phyloP scores from a whole-genome alignment of 441 rosid species.

The Corymbia citriodora region DNA sequence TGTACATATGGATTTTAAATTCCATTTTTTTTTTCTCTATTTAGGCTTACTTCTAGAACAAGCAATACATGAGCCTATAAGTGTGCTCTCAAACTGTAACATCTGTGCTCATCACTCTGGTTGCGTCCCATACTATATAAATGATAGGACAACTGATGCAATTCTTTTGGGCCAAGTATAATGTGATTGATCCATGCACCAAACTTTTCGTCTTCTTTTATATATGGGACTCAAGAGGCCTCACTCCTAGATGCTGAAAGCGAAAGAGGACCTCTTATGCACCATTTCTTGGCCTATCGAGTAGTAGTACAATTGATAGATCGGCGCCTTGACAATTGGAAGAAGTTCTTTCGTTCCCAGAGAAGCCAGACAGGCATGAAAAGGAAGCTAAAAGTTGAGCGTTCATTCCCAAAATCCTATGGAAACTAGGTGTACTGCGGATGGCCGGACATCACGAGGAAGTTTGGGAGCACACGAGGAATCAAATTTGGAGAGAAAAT shows the following conservation, averaged over 20 bases:
- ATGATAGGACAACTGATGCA: background rate
- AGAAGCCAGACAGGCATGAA: no score
- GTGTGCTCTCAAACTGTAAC: accelerated
- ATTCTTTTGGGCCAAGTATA: background rate
- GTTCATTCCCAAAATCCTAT: no score
- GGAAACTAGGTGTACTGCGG: no score
- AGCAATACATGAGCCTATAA: background rate
- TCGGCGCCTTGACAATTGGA: no score
- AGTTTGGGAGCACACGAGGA: no score
- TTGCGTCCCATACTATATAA: background rate
- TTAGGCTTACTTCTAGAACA: background rate
- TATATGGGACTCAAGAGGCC: background rate
- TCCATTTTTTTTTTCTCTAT: background rate
- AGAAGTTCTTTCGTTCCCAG: no score
- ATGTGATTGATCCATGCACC: background rate
- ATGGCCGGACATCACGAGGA: no score
- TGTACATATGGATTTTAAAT: background rate
- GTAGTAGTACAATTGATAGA: no score
- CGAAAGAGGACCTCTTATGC: background rate
- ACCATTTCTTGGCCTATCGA: no score
- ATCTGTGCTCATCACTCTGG: background rate
- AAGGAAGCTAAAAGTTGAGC: no score
- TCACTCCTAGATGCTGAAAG: background rate
- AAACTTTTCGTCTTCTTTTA: background rate
- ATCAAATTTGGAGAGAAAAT: no score